Conservation (phyloP, 345 rosid species). For the Moricandia arvensis region DNA sequence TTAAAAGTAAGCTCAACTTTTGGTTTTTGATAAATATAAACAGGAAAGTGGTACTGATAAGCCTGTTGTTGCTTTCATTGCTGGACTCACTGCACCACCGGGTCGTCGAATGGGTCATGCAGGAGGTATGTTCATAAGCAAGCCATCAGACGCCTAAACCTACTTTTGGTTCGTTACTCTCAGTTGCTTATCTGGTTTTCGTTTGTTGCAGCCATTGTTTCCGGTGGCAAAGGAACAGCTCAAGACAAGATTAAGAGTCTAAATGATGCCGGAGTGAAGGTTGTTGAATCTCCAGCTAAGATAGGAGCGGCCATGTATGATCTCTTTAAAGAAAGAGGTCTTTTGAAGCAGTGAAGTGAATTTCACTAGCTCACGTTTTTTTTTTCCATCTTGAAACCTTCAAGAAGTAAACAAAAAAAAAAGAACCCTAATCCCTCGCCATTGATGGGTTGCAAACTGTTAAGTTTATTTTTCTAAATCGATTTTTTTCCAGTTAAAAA, state of each 20-base stretch:
- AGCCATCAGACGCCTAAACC: neutral
- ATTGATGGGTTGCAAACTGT: neutral
- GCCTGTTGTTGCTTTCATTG: constrained; percentile 86
- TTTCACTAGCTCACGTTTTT: constrained; percentile 18
- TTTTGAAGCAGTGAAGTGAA: constrained; percentile 43
- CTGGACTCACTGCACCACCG: constrained; percentile 98
- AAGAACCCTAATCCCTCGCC: constrained; percentile 5
- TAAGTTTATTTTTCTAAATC: constrained; percentile 21
- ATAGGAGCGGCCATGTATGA: constrained; percentile 81
- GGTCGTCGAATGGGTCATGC: constrained; percentile 99
- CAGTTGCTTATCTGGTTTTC: neutral
- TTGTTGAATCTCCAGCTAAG: constrained; percentile 96
- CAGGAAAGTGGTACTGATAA: constrained; percentile 97
- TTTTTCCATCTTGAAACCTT: constrained; percentile 1
- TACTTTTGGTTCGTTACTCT: neutral
- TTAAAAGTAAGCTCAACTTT: neutral
- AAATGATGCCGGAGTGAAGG: constrained; percentile 88
- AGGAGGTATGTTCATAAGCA: constrained; percentile 60
- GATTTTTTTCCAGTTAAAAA: constrained; percentile 21
- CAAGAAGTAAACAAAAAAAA: neutral
- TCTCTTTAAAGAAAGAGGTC: constrained; percentile 80
- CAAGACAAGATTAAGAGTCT: constrained; percentile 88
- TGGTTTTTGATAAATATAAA: constrained; percentile 31
- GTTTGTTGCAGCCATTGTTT: constrained; percentile 73
- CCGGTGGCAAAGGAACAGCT: constrained; percentile 98